Evolutionary conservation across 192 early-diverging fungal species (phyloP), one percentile per base, ranked within the genome.

Genomic region (Coemansia guatemalensis): DNA sequence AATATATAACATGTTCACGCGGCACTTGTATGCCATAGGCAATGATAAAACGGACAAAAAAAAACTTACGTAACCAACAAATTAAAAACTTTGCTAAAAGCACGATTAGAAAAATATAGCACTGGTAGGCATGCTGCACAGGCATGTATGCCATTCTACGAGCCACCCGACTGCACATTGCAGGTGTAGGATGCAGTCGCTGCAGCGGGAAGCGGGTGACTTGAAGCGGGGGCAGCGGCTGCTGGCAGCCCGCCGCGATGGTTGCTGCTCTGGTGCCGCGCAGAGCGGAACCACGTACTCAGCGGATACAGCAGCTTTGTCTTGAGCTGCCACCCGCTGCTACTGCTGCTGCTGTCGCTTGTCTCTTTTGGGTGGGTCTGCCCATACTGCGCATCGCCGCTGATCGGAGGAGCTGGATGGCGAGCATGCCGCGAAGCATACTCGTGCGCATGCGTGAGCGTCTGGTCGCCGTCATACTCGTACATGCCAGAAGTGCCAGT

Each of bases 251-350:
- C 39, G 17, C 23, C 41, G 24, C 55, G 60, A 29, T 29, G 33
- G 29, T 39, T 41, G 35, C 6, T 32, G 61, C 24, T 53, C 56
- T 63, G 68, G 50, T 79, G 73, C 12, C 74, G 73, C 29, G 74
- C 54, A n/a, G 73, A 81, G 21, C 74, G 58, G 60, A 81, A 81
- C 78, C 78, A 81, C 23, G 65, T 61, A 54, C 74, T 76, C 17
- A 81, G 26, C 8, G 78, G 78, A n/a, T 75, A 66, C 20, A 81
- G 49, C 21, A 81, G 30, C 49, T 67, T 81, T 11, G 65, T 60
- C 52, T 76, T 81, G 17, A 81, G 67, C 58, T 81, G 73, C 74
- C 73, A 81, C 1, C 70, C 74, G 26, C 56, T 22, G 54, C 64
- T 35, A 32, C 30, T 62, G 8, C 64, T 60, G 11, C 22, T 35